Evolutionary conservation across 2,329 filamentous ascomycete genomes (phyloP).

Genomic region (Tricladium varicosporioides): DNA sequence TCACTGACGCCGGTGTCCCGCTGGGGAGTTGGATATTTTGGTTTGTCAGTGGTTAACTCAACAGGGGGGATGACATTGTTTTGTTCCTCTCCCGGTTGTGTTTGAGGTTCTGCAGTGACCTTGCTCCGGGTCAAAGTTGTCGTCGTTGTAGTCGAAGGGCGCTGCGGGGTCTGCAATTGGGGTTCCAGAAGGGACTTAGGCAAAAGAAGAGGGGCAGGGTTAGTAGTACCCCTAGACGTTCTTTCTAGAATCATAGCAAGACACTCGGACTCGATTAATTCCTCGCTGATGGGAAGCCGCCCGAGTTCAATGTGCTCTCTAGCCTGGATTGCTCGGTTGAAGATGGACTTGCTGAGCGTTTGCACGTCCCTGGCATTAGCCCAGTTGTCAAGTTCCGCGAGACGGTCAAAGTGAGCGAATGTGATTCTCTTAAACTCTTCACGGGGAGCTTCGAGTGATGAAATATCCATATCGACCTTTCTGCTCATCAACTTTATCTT

Average conservation of each 20-base stretch:
- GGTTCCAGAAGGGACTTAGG: no score
- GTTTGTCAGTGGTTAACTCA: neutral
- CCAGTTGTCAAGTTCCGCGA: conserved; percentile 14
- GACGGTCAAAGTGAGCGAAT: neutral
- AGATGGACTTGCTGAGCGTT: conserved; percentile 19
- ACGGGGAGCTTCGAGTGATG: neutral
- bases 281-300: neutral
- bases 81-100: no score
- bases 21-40: neutral
- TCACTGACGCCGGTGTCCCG: neutral
- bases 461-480: neutral
- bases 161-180: no score
- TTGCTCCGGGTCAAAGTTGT: no score
- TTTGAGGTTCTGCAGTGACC: no score
- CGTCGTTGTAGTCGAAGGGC: no score
- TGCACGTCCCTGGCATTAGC: conserved; percentile 25
- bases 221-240: no score
- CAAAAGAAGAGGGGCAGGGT: no score
- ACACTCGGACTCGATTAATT: neutral
- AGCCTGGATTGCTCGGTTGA: neutral
- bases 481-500: neutral
- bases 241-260: no score
- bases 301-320: neutral
- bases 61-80: neutral
- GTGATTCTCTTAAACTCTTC: neutral